Evolutionary conservation across 805 yeast species (phyloP), one percentile per base, ranked within the genome.

Genomic region (Monosporozyma yasuniensis): DNA sequence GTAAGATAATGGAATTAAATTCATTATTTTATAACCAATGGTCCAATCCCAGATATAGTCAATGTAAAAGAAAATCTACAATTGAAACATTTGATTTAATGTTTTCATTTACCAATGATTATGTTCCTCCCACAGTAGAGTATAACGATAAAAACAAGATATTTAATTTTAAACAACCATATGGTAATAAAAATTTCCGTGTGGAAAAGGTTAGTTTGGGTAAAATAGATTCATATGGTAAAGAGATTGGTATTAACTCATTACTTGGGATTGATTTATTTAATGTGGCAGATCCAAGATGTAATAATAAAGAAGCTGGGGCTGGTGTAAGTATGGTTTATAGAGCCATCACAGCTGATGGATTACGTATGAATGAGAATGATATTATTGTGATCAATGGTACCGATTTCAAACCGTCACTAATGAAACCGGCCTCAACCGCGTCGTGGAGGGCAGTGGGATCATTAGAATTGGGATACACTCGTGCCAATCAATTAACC

Each of bases 1-100:
- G 3, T 4, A 14, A 32, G 3, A 16, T 65, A 3, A 53, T 68
- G 10, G 73, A 70, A 53, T 51, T 72, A 2, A 61, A 62, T 4
- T 49, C 51, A 8, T 44, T 43, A 0, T 73, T 66, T 57, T 75
- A 64, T 62, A 51, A 51, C 50, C 53, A 41, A 1, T 72, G 69
- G 66, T 52, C 60, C 1, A 53, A 56, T 25, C 47, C 57, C 1
- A 39, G 32, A 14, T 6, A 14, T 4, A 50, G 55, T 39, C 27
- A 22, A 14, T 59, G 64, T 30, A 46, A 48, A 25, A 22, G 55
- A 21, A 41, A 41, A 11, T 50, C 65, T 12, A 63, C 69, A 5
- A 58, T 68, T 0, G 60, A 56, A 12, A 41, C 60, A 5, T 53
- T 62, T 48, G 70, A 69, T 18, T 46, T 63, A n/a, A 28, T 59